Evolutionary conservation across 257 asterid species (phyloP).

Genomic region (Jaltomata sinuosa): DNA sequence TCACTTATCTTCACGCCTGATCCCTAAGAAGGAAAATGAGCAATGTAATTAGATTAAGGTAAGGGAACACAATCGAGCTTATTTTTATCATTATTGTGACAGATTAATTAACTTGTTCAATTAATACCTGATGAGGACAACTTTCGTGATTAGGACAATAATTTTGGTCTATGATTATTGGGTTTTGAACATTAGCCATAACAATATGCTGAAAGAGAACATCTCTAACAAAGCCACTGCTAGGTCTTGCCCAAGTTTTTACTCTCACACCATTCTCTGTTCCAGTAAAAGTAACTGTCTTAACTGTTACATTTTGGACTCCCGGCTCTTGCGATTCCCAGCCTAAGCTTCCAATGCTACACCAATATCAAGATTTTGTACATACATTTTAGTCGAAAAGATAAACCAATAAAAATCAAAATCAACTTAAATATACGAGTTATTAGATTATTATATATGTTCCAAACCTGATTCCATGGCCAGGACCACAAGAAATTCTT

Average conservation of each 20-base stretch:
- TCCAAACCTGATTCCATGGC: slow-evolving; percentile 23
- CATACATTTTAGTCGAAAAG: neutral
- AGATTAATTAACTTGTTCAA: neutral
- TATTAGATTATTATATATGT: neutral
- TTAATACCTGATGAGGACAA: neutral
- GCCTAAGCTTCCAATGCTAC: slow-evolving; percentile 14
- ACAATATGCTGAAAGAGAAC: neutral
- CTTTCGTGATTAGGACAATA: neutral
- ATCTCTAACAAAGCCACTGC: slow-evolving; percentile 2
- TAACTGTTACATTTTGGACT: slow-evolving; percentile 5
- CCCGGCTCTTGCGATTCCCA: neutral
- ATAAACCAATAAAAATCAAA: too few species aligned
- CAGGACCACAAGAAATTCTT: slow-evolving; percentile 14
- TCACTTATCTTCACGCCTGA: slow-evolving; percentile 1
- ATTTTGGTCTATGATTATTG: slow-evolving; percentile 12
- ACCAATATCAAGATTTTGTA: neutral
- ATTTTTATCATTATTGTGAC: neutral
- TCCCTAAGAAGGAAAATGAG: neutral
- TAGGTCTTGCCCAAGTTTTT: slow-evolving; percentile 11
- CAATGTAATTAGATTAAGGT: neutral
- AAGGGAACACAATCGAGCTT: too few species aligned
- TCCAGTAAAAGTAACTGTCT: neutral
- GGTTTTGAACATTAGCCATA: slow-evolving; percentile 6
- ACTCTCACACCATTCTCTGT: slow-evolving; percentile 6
- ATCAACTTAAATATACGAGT: neutral